Evolutionary conservation across 1,284 basidiomycete genomes (phyloP).

Genomic region (Pisolithus thermaeus): DNA sequence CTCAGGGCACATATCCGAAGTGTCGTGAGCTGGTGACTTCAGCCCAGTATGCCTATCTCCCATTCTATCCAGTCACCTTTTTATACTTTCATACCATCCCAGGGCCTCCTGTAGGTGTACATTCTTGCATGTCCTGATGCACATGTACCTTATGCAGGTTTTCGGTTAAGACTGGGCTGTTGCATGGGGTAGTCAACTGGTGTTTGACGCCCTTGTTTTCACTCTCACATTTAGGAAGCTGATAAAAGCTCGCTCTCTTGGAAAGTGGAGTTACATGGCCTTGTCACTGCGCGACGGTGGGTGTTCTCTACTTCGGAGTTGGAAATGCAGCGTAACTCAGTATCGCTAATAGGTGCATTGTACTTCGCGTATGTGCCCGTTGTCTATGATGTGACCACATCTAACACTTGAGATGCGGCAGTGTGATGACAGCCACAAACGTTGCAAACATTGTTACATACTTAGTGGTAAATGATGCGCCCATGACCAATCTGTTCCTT

Average conservation of each 20-base stretch:
- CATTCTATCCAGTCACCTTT: background rate
- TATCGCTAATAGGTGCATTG: background rate
- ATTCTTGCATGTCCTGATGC: background rate
- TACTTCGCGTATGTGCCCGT: background rate
- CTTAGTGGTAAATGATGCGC: background rate
- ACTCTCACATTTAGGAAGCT: background rate
- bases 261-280: background rate
- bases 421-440: constrained; percentile 1
- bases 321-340: background rate
- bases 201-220: background rate
- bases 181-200: background rate
- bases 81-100: background rate
- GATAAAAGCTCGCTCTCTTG: background rate
- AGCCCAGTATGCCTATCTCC: background rate
- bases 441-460: background rate
- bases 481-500: background rate
- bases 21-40: background rate
- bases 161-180: background rate
- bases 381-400: background rate
- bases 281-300: background rate
- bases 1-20: too few relatives aligned
- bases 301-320: background rate
- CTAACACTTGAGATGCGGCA: background rate
- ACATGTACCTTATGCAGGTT: background rate
- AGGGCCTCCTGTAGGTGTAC: background rate